Base-by-base conservation (phyloP, 2,329 filamentous ascomycete genomes). In the Phialocephala sp. region DNA sequence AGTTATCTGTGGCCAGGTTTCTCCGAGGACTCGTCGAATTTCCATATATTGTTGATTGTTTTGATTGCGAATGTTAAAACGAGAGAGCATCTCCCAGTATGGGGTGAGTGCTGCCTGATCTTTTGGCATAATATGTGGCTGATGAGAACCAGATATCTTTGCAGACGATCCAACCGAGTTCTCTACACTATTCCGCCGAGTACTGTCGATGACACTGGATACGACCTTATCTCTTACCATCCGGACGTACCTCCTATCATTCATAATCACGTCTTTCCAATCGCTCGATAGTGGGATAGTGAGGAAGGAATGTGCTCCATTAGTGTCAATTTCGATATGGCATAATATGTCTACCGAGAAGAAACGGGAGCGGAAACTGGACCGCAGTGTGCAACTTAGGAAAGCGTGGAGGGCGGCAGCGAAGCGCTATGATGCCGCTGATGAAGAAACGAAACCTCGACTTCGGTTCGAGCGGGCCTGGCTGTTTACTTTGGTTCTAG, bases 1-100 rank as follows among this genome's bases (percentile, higher is more conserved):
- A 92, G 92, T 75, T 98, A 97, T 76, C 85, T 99, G 35, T 99
- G 95, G 95, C 95, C 95, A 55, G 92, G 91, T 60, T 99, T 96
- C 77, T 89, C 86, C 14, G 92, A 97, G 69, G 89, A 95, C 73
- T 88, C 93, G 4, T 97, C 94, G 37, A 96, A 99, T 77, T 90
- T 93, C 74, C 94, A 99, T 77, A 90, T 97, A 62, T 83, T 98
- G 39, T 83, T 99, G 68, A 88, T 98, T 74, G 91, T 91, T 18
- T 79, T 97, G 68, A 89, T 99, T 73, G 86, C 91, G 69, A 97
- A 94, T 77, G 89, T 94, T 66, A 98, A 97, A 82, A 87, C 90
- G 75, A 88, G 92, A 71, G 94, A 98, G 77, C 90, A 91, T 75
- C 83, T 98, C 62, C 89, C 93, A 73, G 91, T 91, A 76, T 99